Evolutionary conservation across 169 alveolate genomes (phyloP).

Genomic region (Plasmodium yoelii): DNA sequence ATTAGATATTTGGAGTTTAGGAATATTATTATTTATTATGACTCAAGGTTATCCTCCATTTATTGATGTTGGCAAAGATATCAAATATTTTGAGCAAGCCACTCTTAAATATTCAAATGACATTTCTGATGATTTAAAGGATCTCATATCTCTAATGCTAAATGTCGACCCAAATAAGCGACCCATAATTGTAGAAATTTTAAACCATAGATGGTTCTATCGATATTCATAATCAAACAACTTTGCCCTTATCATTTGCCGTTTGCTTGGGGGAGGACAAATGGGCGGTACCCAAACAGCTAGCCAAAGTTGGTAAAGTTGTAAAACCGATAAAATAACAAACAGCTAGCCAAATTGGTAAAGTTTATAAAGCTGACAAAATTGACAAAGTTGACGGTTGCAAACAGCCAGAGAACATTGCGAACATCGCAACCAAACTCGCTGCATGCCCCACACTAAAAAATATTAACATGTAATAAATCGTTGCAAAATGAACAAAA

Average conservation of each 20-base stretch:
- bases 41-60: slow-evolving; percentile 93
- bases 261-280: not conserved
- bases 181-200: slow-evolving; percentile 64
- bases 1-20: slow-evolving; percentile 83
- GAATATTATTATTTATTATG: slow-evolving; percentile 78
- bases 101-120: slow-evolving; percentile 45
- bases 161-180: slow-evolving; percentile 68
- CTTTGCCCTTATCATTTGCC: not conserved
- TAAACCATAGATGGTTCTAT: slow-evolving; percentile 61
- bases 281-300: not conserved
- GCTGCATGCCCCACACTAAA: too few species aligned
- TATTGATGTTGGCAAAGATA: slow-evolving; percentile 80
- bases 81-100: slow-evolving; percentile 52
- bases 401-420: too few species aligned
- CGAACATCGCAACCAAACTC: too few species aligned
- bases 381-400: too few species aligned
- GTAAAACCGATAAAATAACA: too few species aligned
- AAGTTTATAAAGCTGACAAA: too few species aligned
- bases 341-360: too few species aligned
- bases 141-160: slow-evolving; percentile 58
- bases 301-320: not conserved
- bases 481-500: too few species aligned
- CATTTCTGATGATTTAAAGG: slow-evolving; percentile 58
- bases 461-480: too few species aligned
- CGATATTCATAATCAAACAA: not conserved